Conservation (phyloP, 108 stramenopile genomes). For the Thalassiosira profunda region DNA sequence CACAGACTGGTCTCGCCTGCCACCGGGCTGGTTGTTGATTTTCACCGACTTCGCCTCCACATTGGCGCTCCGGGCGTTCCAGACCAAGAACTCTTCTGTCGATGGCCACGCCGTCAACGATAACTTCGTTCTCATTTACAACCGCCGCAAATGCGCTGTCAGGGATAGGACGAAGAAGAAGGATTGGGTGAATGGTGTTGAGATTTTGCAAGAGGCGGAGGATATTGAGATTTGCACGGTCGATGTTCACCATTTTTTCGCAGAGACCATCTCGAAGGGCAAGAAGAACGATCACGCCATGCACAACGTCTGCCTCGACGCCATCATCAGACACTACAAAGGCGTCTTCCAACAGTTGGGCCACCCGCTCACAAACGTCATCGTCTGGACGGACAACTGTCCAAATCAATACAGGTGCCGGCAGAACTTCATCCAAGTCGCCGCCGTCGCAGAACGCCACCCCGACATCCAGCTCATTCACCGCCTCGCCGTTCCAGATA, state of each 20-base stretch:
- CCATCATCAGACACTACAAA: background rate
- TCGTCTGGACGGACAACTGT: conserved; percentile 25
- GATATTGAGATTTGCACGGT: background rate
- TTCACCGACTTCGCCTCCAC: conserved; percentile 21
- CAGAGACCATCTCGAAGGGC: conserved; percentile 3
- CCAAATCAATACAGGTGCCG: conserved; percentile 10
- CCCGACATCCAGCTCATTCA: conserved; percentile 1
- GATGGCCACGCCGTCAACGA: background rate
- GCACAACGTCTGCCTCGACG: conserved; percentile 17
- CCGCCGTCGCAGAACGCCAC: conserved; percentile 2
- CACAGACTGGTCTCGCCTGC: conserved; percentile 5
- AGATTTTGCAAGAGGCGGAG: background rate
- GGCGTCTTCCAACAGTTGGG: background rate
- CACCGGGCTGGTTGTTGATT: background rate
- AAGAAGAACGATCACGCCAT: conserved; percentile 24
- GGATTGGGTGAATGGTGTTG: background rate
- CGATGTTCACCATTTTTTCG: background rate
- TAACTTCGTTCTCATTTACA: conserved; percentile 17
- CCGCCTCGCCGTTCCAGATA: conserved; percentile 12
- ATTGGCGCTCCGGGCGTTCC: background rate
- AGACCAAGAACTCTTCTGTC: conserved; percentile 16
- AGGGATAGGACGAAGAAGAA: background rate
- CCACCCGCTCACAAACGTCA: background rate
- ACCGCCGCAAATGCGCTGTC: background rate
- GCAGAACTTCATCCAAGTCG: conserved; percentile 13